Base-by-base conservation (phyloP, 2,329 filamentous ascomycete species). In the Pestalotiopsis fici region DNA sequence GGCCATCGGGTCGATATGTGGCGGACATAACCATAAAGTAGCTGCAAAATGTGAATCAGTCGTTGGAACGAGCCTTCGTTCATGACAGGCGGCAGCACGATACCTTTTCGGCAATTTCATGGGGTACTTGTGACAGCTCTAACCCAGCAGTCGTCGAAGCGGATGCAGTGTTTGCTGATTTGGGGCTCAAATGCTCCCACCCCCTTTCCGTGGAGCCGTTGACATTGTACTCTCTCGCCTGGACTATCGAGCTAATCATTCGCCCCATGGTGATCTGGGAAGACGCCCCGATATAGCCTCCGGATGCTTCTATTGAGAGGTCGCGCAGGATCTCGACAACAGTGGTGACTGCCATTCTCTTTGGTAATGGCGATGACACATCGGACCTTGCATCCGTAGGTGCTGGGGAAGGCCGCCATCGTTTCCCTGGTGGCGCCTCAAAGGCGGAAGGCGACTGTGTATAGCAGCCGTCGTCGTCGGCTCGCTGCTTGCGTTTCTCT, bases 1-100 rank as follows among this genome's bases (percentile, higher is more conserved):
- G 74, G 73, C 67, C 71, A 76, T 28, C 72, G 21, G 7, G 74
- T 75, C 25, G 73, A 71, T 23, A 75, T 73, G 57, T 75, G 70
- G 59, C 70, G 68, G 12, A 75, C 65, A 60, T 75, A 76, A 23
- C 72, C 71, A 12, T 69, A 54, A 13, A 74, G 68, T 15, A 76
- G 68, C 54, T 70, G 7, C 15, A 50, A 18, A 3, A 3, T 6
- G 55, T 4, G 55, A 31, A 25, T 57, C 2, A 57, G 55, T 57
- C 18, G 9, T 18, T 54, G 4, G 4, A n/a, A n/a, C n/a, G 27
- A 57, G 6, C 9, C 12, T 27, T 27, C 55, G 12, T 31, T 15
- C 9, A 57, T 1, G 18, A 18, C 21, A 15, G 27, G 6, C 12
- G 13, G 23, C 11, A 23, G 3, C 55, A 4, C 43, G 15, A 50